Percentiles rank a stretch among this genome's conserved stretches.
These are phyloP conservation scores for Lepidium didymum DNA, from an alignment of 345 rosid species.

Conservation along the genomic window DNA sequence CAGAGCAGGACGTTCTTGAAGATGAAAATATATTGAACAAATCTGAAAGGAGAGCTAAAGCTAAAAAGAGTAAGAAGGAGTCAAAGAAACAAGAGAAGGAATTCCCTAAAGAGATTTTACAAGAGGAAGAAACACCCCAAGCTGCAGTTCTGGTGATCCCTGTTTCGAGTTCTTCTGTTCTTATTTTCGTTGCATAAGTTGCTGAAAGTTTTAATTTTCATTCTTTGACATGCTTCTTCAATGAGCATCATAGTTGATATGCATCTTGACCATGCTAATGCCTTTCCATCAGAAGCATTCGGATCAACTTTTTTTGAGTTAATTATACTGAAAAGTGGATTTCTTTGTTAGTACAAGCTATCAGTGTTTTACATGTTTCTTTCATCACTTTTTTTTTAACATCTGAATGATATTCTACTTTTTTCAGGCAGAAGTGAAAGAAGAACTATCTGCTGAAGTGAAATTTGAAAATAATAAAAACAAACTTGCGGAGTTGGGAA, in stretches of 20 bases:
- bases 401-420: background rate
- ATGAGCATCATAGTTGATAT: background rate
- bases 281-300: background rate
- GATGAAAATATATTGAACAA: constrained; percentile 47
- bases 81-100: constrained; percentile 62
- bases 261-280: background rate
- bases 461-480: constrained; percentile 52
- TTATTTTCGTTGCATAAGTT: background rate
- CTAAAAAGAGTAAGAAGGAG: constrained; percentile 70
- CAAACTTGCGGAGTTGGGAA: constrained; percentile 82
- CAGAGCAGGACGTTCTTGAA: constrained; percentile 23
- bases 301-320: background rate
- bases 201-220: background rate
- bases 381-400: background rate
- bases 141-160: constrained; percentile 66
- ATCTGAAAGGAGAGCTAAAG: constrained; percentile 73
- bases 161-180: background rate
- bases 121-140: constrained; percentile 51
- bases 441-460: constrained; percentile 79
- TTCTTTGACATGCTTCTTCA: background rate
- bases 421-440: constrained; percentile 79
- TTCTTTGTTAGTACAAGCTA: background rate
- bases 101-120: constrained; percentile 38
- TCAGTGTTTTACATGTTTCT: background rate
- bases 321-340: background rate